Conservation (phyloP, 2,329 filamentous ascomycete species). For the Colletotrichum limetticola region DNA sequence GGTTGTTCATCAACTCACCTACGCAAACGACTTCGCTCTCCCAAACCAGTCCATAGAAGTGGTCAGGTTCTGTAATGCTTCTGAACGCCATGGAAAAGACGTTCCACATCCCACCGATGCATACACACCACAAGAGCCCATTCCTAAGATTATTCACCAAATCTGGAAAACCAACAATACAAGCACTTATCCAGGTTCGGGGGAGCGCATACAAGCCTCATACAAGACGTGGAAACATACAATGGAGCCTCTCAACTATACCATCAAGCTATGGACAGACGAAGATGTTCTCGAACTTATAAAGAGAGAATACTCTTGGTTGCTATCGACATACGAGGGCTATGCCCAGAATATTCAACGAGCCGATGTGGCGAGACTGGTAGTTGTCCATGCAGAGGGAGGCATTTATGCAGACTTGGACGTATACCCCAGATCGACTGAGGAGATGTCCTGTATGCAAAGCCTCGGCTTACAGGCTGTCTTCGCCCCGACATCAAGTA, state of each 20-base stretch:
- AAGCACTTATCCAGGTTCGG: constrained; percentile 29
- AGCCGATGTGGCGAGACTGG: constrained; percentile 38
- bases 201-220: constrained; percentile 12
- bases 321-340: constrained; percentile 37
- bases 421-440: constrained; percentile 35
- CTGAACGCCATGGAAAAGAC: background rate
- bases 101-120: too few species aligned
- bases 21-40: constrained; percentile 12
- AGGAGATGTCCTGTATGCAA: constrained; percentile 34
- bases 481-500: constrained; percentile 34
- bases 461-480: constrained; percentile 14
- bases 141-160: constrained; percentile 38
- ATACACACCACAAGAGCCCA: background rate
- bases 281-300: constrained; percentile 36
- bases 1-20: constrained; percentile 26
- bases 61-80: background rate
- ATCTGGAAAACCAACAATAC: constrained; percentile 39
- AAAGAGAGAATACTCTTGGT: constrained; percentile 36
- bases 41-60: constrained; percentile 5
- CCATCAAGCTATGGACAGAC: constrained; percentile 40
- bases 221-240: constrained; percentile 32
- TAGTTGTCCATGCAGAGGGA: constrained; percentile 38
- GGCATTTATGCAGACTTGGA: constrained; percentile 41
- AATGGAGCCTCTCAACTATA: constrained; percentile 36
- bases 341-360: constrained; percentile 39